Conservation (phyloP, 2,329 filamentous ascomycete genomes). For the Fusarium piperis region DNA sequence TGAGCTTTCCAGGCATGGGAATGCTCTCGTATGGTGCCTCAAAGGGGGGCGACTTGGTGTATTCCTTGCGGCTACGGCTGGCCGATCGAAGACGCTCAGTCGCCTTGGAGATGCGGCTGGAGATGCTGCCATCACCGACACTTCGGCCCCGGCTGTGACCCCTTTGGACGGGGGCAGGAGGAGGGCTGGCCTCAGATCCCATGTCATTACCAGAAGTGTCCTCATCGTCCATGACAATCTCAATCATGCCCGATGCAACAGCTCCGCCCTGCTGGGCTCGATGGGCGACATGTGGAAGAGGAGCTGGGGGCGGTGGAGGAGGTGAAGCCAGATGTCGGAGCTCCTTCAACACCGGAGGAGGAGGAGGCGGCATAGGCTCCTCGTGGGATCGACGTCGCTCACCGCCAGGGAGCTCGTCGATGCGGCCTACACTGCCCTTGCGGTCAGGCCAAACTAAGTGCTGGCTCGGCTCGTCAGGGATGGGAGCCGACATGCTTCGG, state of each 20-base stretch:
- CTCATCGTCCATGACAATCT: conserved; percentile 73
- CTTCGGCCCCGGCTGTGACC: conserved; percentile 68
- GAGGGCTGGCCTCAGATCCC: conserved; percentile 37
- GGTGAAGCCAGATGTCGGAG: conserved; percentile 69
- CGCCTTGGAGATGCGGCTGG: conserved; percentile 64
- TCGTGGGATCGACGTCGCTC: conserved; percentile 61
- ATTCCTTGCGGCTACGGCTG: conserved; percentile 63
- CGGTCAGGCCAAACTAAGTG: conserved; percentile 43
- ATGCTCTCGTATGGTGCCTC: conserved; percentile 56
- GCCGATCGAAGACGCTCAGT: conserved; percentile 69
- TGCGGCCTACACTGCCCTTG: conserved; percentile 53
- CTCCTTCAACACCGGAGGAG: conserved; percentile 68
- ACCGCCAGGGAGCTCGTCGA: conserved; percentile 56
- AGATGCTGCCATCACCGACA: conserved; percentile 61
- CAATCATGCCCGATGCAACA: conserved; percentile 66
- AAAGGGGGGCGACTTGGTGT: conserved; percentile 37
- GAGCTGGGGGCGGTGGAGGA: conserved; percentile 70
- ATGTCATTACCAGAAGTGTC: conserved; percentile 46
- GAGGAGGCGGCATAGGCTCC: conserved; percentile 60
- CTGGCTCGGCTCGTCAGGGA: conserved; percentile 51
- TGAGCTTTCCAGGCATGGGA: conserved; percentile 43
- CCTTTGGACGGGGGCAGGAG: conserved; percentile 51
- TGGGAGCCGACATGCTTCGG: conserved; percentile 70
- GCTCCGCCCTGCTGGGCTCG: conserved; percentile 56
- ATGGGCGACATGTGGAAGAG: conserved; percentile 57